These are phyloP conservation scores for Linnemannia hyalina DNA, from an alignment of 192 early-diverging fungal species.

Conservation along the genomic window DNA sequence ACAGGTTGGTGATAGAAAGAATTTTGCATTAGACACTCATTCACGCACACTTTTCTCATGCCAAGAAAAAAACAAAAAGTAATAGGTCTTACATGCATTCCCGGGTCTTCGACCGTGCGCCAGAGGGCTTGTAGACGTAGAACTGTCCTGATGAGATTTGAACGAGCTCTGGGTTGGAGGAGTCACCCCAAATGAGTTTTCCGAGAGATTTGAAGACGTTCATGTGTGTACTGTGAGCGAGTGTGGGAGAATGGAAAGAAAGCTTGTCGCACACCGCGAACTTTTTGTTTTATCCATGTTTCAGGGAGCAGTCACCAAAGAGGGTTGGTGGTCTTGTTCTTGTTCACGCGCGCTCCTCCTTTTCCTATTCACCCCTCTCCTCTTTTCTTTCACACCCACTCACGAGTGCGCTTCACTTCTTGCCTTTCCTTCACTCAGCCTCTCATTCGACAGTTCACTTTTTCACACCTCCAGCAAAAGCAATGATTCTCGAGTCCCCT, in stretches of 20 bases:
- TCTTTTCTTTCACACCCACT: neutral
- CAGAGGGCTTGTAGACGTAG: slow-evolving; percentile 67
- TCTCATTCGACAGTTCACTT: neutral
- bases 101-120: slow-evolving; percentile 52
- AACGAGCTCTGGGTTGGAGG: slow-evolving; percentile 65
- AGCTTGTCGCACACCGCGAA: neutral
- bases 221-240: slow-evolving; percentile 56
- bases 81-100: slow-evolving; percentile 61
- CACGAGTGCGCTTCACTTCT: no score
- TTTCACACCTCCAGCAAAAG: neutral
- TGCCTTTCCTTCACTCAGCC: neutral
- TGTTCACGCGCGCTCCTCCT: no score
- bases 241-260: slow-evolving; percentile 17
- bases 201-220: slow-evolving; percentile 76
- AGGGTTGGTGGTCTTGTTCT: no score
- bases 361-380: no score
- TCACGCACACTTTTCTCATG: neutral
- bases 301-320: slow-evolving; percentile 16
- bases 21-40: neutral
- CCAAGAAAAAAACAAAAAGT: neutral
- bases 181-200: slow-evolving; percentile 75
- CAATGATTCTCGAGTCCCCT: slow-evolving; percentile 54
- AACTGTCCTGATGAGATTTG: slow-evolving; percentile 74
- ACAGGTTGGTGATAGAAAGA: neutral
- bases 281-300: slow-evolving; percentile 14